Evolutionary conservation across 306 rosid species (phyloP).

Genomic region (Vigna trinervia): DNA sequence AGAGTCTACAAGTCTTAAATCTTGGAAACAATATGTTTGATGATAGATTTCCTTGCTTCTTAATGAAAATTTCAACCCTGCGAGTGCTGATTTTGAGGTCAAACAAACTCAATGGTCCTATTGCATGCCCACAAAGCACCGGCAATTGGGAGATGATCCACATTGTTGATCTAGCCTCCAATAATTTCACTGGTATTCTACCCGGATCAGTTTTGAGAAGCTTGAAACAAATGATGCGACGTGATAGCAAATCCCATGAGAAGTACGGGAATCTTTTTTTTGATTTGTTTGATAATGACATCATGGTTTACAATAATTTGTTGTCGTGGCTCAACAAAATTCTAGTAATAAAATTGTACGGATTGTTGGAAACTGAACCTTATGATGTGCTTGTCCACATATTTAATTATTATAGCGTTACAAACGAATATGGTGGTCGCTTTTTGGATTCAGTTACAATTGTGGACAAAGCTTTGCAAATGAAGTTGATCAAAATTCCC

Average conservation of each 20-base stretch:
- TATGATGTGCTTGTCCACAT: background rate
- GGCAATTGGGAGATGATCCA: constrained; percentile 37
- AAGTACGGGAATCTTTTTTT: constrained; percentile 16
- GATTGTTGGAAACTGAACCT: background rate
- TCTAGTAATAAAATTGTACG: background rate
- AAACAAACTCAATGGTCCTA: constrained; percentile 11
- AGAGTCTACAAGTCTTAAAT: constrained; percentile 36
- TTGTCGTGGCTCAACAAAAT: background rate
- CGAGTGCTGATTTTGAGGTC: constrained; percentile 40
- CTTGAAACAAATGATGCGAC: constrained; percentile 45
- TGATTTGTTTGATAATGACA: background rate
- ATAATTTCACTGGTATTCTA: constrained; percentile 48
- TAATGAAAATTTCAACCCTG: constrained; percentile 22
- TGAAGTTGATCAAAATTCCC: constrained; percentile 21
- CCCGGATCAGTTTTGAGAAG: constrained; percentile 16
- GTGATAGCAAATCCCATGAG: background rate
- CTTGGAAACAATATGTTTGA: constrained; percentile 33
- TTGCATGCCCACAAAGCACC: constrained; percentile 29
- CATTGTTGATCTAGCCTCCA: constrained; percentile 45
- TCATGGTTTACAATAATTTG: background rate
- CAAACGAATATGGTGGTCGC: background rate
- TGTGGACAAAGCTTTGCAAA: constrained; percentile 31
- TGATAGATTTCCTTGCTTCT: constrained; percentile 45
- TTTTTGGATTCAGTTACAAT: constrained; percentile 39
- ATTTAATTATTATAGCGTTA: background rate